A percentile compares a stretch with the other conserved stretches of the same genome.
Conservation (phyloP, 306 rosid genomes). For the Pterocarpus macrocarpus region DNA sequence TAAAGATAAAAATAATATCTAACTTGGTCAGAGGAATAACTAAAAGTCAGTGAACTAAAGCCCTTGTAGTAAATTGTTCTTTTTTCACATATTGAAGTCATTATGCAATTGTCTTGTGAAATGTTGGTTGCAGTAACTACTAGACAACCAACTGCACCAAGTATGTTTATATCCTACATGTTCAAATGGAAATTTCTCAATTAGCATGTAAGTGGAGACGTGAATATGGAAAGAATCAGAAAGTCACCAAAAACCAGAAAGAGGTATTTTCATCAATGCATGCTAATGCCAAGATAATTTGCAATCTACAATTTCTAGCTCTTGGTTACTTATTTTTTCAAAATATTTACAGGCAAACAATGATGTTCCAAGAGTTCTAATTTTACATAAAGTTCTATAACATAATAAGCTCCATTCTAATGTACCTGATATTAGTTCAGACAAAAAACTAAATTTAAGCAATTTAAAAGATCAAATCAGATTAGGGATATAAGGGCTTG, state of each 20-base stretch:
- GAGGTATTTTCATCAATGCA: not conserved
- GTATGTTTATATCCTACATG: slow-evolving; percentile 1
- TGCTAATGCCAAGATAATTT: slow-evolving; percentile 13
- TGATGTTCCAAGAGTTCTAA: slow-evolving; percentile 23
- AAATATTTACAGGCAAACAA: slow-evolving; percentile 8
- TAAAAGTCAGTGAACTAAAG: not conserved
- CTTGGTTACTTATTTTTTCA: not conserved
- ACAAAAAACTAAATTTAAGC: slow-evolving; percentile 20
- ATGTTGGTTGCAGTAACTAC: not conserved
- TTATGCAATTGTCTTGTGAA: not conserved
- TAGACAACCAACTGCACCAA: not conserved
- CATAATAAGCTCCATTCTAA: not conserved
- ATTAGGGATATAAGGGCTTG: not conserved
- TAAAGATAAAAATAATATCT: not conserved
- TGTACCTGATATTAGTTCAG: slow-evolving; percentile 6
- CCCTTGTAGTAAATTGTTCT: not conserved
- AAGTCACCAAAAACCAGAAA: slow-evolving; percentile 1
- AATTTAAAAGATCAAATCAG: slow-evolving; percentile 17
- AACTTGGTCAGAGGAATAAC: slow-evolving; percentile 30
- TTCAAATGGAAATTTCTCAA: slow-evolving; percentile 3
- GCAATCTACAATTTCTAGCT: not conserved
- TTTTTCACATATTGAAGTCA: not conserved
- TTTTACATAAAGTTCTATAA: not conserved
- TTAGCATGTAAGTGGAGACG: not conserved
- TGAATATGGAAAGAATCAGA: slow-evolving; percentile 10